These are phyloP conservation scores for Juncus effusus DNA, from an alignment of 176 grass and related monocot species.

Conservation along the genomic window DNA sequence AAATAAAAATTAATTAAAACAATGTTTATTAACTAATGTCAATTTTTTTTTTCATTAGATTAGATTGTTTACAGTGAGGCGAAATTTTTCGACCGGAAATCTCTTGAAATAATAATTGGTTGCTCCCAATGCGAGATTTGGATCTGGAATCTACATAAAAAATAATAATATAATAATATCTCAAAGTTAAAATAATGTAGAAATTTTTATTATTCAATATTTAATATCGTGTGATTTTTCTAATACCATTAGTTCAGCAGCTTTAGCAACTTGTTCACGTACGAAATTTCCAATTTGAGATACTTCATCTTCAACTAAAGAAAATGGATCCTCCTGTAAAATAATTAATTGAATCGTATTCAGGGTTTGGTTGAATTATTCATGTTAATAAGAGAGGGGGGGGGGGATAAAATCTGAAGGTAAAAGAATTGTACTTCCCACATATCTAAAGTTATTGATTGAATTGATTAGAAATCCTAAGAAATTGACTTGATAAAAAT, in stretches of 20 bases:
- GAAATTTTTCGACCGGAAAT: slow-evolving; percentile 88
- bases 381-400: not conserved
- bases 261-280: slow-evolving; percentile 79
- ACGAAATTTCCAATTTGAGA: slow-evolving; percentile 73
- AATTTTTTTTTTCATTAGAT: not conserved
- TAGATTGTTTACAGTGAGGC: slow-evolving; percentile 62
- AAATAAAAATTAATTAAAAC: not conserved
- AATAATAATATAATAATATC: not conserved
- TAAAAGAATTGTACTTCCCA: too few species aligned
- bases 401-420: too few species aligned
- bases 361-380: not conserved
- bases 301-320: slow-evolving; percentile 77
- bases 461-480: too few species aligned
- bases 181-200: not conserved
- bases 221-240: not conserved
- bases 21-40: not conserved
- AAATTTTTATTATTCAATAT: not conserved
- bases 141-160: slow-evolving; percentile 47
- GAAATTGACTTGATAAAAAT: slow-evolving; percentile 4
- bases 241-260: slow-evolving; percentile 29
- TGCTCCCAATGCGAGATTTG: slow-evolving; percentile 82
- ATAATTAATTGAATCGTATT: not conserved
- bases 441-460: too few species aligned
- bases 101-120: slow-evolving; percentile 83
- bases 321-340: slow-evolving; percentile 64